Evolutionary conservation across 345 rosid species (phyloP), one percentile per base, ranked within the genome.

Genomic region (Euphorbia tirucalli): DNA sequence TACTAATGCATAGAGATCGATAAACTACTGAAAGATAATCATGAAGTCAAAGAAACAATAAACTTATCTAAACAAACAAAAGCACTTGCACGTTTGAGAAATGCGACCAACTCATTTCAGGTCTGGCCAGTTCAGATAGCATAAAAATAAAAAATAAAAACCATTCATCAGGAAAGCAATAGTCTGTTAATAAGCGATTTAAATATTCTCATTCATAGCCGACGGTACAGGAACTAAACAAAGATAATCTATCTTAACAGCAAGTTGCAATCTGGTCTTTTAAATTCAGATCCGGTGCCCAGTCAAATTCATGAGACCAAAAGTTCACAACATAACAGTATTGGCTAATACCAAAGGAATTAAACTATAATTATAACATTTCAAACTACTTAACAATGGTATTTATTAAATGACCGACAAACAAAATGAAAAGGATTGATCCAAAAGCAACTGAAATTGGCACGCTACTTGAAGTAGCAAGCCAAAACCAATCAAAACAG

Each of bases 281-380:
- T 46, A 65, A 16, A 50, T 52, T 50, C n/a, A 35, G 60, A 68
- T 68, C 71, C 44, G 46, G 5, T 32, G 22, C 19, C 19, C 25
- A 37, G 9, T n/a, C n/a, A n/a, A n/a, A n/a, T n/a, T n/a, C n/a
- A n/a, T n/a, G n/a, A n/a, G n/a, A n/a, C n/a, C n/a, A n/a, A n/a
- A 11, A 21, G 30, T 32, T 55, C 16, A 55, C 25, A 21, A 31
- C 54, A 30, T 8, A 66, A 24, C 58, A 66, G 24, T 18, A 19
- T 54, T 31, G 71, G 11, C 43, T 13, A 35, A 3, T 15, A 37
- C 46, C 1, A 54, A 13, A 54, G 28, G 39, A n/a, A n/a, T n/a
- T n/a, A n/a, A 9, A 49, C 22, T 1, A 41, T 44, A 65, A 44
- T 16, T 43, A 28, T 24, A 44, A 65, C 1, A 18, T 16, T 28